Evolutionary conservation across 306 rosid species (phyloP), one percentile per base, ranked within the genome.

Genomic region (Albizia julibrissin): DNA sequence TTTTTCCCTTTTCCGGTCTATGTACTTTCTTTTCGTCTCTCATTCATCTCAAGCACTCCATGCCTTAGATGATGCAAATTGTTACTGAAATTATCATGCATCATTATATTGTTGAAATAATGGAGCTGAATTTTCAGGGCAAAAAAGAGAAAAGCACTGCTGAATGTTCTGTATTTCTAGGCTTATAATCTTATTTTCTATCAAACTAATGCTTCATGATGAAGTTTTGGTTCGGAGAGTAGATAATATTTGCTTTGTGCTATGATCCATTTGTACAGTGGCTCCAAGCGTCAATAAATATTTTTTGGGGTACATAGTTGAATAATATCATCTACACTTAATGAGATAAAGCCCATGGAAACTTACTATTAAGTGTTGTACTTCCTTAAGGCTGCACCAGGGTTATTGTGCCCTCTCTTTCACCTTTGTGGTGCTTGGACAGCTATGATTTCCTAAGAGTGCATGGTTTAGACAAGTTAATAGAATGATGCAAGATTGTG

Each of bases 381-480:
- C 46, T 69, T 47, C 52, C 19, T 16, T 26, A 81, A 43, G 79
- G 71, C 76, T 44, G 74, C 29, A 34, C 69, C 43, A 61, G 27
- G 40, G 18, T 72, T 69, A 22, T 16, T 49, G 14, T 67, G 75
- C 74, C 52, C 72, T 58, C 66, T 66, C 73, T 72, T 77, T 78
- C 73, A 68, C 62, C 54, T 52, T 49, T 50, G 56, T 69, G 75
- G 46, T 74, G 39, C 42, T 68, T 67, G 65, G 54, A 73, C 49
- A 78, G 40, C 43, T 37, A 66, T 78, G 58, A 39, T 85, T 65
- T 76, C 69, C 6, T 49, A 24, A 24, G 52, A 73, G 27, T 26
- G 76, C 42, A 4, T 71, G 42, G 44, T 33, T 13, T 24, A 40
- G 72, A 54, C 66, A 34, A 50, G 72, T 33, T 67, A 74, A 66